Evolutionary conservation across 1,139 yeast genomes (phyloP).

Genomic region (Martiniozyma asiatica): DNA sequence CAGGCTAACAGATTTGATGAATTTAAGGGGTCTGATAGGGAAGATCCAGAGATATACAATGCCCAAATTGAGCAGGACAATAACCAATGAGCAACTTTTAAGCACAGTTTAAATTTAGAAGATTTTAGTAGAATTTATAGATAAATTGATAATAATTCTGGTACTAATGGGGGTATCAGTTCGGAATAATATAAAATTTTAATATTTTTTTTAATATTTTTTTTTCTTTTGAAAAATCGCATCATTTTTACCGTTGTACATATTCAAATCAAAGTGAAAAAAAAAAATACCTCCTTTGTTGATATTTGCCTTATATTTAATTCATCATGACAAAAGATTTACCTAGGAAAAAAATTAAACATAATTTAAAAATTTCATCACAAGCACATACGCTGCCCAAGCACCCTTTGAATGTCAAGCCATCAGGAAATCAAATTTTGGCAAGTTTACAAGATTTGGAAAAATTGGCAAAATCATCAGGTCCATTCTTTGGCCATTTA

Average conservation of each 20-base stretch:
- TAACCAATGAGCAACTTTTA: neutral
- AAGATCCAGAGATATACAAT: neutral
- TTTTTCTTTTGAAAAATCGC: no score
- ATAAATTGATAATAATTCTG: no score
- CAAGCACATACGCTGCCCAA: conserved; percentile 19
- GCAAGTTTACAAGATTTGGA: conserved; percentile 19
- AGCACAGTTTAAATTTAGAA: no score
- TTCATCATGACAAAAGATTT: neutral
- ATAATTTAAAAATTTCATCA: conserved; percentile 2
- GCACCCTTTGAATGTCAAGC: conserved; percentile 70
- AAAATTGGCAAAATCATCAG: conserved; percentile 33
- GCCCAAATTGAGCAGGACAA: neutral
- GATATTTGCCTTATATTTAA: neutral
- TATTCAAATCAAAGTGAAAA: no score
- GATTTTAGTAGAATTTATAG: neutral
- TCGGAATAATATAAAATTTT: no score
- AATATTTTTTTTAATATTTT: no score
- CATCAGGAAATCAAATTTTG: conserved; percentile 48
- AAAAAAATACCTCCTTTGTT: neutral
- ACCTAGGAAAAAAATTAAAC: no score
- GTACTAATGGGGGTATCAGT: no score
- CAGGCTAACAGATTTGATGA: conserved; percentile 8
- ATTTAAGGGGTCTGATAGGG: conserved; percentile 3
- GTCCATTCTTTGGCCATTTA: conserved; percentile 33
- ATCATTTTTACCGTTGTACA: no score